Evolutionary conservation across 352 stramenopile genomes (phyloP).

Genomic region (Phytophthora boehmeriae): DNA sequence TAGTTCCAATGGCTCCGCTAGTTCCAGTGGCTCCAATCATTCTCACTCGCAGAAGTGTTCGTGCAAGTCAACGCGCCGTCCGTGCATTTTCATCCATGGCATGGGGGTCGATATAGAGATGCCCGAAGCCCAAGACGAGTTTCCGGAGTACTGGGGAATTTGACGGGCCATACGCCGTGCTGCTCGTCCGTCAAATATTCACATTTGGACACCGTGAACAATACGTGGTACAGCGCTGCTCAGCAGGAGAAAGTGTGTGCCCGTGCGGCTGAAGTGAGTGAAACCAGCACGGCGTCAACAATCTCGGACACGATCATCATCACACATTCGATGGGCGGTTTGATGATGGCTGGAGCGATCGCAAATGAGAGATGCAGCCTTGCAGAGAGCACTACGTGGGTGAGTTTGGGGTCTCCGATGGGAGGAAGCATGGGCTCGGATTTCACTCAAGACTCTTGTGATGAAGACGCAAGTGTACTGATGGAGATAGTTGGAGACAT

Average conservation of each 20-base stretch:
- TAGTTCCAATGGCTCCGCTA: no score
- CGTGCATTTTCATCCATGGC: no score
- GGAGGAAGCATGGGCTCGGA: slow-evolving; percentile 27
- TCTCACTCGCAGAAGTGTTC: no score
- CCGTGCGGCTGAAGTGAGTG: slow-evolving; percentile 16
- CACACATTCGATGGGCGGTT: slow-evolving; percentile 28
- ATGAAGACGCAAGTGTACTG: slow-evolving; percentile 9
- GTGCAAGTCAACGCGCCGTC: no score
- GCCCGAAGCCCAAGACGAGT: slow-evolving; percentile 9
- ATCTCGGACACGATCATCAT: slow-evolving; percentile 28
- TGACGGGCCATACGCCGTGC: slow-evolving; percentile 18
- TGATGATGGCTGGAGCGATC: slow-evolving; percentile 26
- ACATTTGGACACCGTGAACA: slow-evolving; percentile 26
- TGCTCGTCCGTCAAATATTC: slow-evolving; percentile 24
- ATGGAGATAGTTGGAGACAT: slow-evolving; percentile 12
- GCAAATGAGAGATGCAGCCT: slow-evolving; percentile 24
- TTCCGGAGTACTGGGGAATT: slow-evolving; percentile 25
- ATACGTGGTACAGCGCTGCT: slow-evolving; percentile 20
- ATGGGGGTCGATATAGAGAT: background rate
- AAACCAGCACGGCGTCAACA: slow-evolving; percentile 8
- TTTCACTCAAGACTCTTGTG: slow-evolving; percentile 17
- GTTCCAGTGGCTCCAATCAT: no score
- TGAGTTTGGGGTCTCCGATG: slow-evolving; percentile 35
- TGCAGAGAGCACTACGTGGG: slow-evolving; percentile 29
- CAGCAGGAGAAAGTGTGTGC: slow-evolving; percentile 29